Percentiles rank a stretch among this genome's conserved stretches.
Conservation (phyloP, 192 early-diverging fungal species). For the Coemansia asiatica region DNA sequence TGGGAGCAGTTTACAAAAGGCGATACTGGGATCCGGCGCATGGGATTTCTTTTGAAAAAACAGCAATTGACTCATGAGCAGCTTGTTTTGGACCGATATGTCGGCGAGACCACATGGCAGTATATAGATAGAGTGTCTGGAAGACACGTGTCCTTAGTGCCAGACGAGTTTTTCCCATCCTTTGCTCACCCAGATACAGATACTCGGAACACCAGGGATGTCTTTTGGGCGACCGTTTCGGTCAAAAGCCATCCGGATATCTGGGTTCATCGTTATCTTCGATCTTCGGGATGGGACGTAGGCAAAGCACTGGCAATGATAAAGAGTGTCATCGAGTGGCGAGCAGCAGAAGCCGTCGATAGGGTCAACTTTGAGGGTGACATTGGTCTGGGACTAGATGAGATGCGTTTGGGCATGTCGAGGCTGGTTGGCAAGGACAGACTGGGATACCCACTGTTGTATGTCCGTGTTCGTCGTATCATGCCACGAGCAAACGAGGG, state of each 20-base stretch:
- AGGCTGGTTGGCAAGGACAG: conserved; percentile 36
- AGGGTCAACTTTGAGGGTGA: conserved; percentile 37
- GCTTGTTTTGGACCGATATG: conserved; percentile 30
- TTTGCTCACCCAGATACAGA: conserved; percentile 24
- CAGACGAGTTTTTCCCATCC: conserved; percentile 36
- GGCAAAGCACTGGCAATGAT: conserved; percentile 24
- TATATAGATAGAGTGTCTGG: conserved; percentile 25
- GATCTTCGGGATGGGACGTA: conserved; percentile 35
- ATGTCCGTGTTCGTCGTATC: conserved; percentile 22
- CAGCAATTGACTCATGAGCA: conserved; percentile 17
- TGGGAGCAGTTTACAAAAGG: conserved; percentile 46
- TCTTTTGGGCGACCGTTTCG: conserved; percentile 30
- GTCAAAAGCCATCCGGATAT: conserved; percentile 44
- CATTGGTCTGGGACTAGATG: conserved; percentile 21
- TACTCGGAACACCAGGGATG: conserved; percentile 30
- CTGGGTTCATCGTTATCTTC: conserved; percentile 36
- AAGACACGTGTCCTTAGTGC: conserved; percentile 25
- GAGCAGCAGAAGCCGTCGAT: conserved; percentile 34
- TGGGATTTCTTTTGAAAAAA: conserved; percentile 12
- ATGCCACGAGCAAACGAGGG: conserved; percentile 43
- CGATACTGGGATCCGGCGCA: conserved; percentile 19
- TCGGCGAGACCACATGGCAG: conserved; percentile 46
- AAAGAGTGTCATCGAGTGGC: conserved; percentile 33
- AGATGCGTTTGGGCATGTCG: conserved; percentile 29
- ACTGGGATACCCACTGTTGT: conserved; percentile 29